phyloP scores from a whole-genome alignment of 2,329 filamentous ascomycete genomes.

The Aureobasidium sp. region DNA sequence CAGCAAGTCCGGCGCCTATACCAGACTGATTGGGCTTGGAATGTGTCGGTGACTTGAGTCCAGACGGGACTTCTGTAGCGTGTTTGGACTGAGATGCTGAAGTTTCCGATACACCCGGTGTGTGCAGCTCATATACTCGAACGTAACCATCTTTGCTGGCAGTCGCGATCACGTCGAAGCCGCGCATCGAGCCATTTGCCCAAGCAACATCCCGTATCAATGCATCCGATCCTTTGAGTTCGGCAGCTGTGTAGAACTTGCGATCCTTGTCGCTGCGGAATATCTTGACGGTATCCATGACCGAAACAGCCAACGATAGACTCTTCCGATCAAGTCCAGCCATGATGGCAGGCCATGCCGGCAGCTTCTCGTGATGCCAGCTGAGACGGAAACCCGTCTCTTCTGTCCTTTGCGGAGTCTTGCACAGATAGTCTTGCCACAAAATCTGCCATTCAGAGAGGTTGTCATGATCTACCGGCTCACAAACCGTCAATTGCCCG shows the following conservation, averaged over 20 bases:
- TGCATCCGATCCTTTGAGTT: constrained; percentile 62
- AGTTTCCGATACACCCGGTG: constrained; percentile 44
- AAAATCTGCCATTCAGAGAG: constrained; percentile 66
- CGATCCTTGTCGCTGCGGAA: constrained; percentile 69
- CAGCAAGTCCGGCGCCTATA: constrained; percentile 45
- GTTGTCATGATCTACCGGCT: constrained; percentile 77
- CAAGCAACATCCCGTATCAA: constrained; percentile 84
- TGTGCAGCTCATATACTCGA: constrained; percentile 75
- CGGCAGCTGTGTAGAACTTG: constrained; percentile 76
- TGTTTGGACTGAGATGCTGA: constrained; percentile 10
- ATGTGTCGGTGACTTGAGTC: constrained; percentile 5
- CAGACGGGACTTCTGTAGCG: neutral
- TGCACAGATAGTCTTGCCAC: constrained; percentile 66
- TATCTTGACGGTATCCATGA: constrained; percentile 72
- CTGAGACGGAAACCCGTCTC: constrained; percentile 79
- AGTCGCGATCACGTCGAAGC: constrained; percentile 83
- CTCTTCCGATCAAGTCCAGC: constrained; percentile 75
- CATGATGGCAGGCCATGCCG: constrained; percentile 66
- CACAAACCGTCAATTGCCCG: constrained; percentile 69
- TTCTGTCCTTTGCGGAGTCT: constrained; percentile 65
- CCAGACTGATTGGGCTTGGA: constrained; percentile 35
- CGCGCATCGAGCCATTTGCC: constrained; percentile 83
- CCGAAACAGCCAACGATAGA: constrained; percentile 73
- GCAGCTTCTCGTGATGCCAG: constrained; percentile 80
- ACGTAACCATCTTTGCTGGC: constrained; percentile 88